Evolutionary conservation across 352 stramenopile species (phyloP).

Genomic region (Phytophthora sojae): DNA sequence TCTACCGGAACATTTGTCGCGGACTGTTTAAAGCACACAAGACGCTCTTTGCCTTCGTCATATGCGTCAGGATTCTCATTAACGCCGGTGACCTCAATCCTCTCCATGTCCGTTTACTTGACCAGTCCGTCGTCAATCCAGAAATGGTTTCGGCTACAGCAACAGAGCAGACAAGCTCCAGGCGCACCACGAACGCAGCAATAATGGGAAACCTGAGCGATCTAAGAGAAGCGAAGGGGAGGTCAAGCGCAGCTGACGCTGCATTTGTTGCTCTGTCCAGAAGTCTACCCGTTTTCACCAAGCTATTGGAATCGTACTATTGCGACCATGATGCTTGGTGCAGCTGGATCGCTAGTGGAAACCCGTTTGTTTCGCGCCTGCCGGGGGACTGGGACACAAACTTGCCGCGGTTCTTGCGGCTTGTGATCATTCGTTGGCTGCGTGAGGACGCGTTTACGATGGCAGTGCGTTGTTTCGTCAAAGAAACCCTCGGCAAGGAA

Average conservation of each 20-base stretch:
- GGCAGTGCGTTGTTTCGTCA: constrained; percentile 51
- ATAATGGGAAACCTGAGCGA: background rate
- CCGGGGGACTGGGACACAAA: constrained; percentile 42
- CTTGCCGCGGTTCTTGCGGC: constrained; percentile 54
- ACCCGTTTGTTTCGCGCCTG: constrained; percentile 48
- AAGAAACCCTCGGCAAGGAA: constrained; percentile 41
- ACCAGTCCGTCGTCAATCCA: constrained; percentile 21
- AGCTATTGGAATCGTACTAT: constrained; percentile 55
- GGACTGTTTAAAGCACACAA: constrained; percentile 75
- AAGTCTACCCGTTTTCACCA: constrained; percentile 29
- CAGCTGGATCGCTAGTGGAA: constrained; percentile 44
- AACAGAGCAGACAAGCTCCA: background rate
- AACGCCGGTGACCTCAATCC: constrained; percentile 46
- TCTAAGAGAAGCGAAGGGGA: background rate
- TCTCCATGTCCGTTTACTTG: constrained; percentile 48
- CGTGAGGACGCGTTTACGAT: constrained; percentile 57
- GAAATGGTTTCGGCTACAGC: background rate
- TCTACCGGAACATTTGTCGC: constrained; percentile 78
- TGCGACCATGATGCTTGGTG: constrained; percentile 49
- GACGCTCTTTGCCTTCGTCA: constrained; percentile 68
- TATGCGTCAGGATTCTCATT: constrained; percentile 66
- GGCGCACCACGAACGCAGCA: background rate
- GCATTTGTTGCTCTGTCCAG: constrained; percentile 42
- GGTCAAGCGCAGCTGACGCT: constrained; percentile 11
- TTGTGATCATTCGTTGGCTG: constrained; percentile 70